These are phyloP conservation scores for Neofusicoccum kwambonambiense DNA, from an alignment of 2,329 filamentous ascomycete genomes.

Conservation along the genomic window DNA sequence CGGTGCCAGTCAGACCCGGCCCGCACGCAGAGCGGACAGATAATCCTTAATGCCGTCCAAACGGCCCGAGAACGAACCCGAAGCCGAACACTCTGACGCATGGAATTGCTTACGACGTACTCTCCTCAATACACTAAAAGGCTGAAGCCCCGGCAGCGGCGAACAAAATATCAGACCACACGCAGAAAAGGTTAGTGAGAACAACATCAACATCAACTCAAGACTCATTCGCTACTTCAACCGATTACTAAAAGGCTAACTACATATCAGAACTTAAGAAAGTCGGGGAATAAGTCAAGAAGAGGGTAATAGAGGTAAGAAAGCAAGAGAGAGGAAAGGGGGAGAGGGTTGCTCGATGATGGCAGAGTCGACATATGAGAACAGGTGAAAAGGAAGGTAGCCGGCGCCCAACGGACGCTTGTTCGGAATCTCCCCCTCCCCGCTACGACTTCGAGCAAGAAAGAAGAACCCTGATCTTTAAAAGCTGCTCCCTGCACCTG, in stretches of 20 bases:
- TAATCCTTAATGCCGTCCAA: too few species aligned
- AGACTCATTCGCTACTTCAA: constrained; percentile 18
- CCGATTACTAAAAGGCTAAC: constrained; percentile 19
- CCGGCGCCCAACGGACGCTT: constrained; percentile 5
- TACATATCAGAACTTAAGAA: constrained; percentile 19
- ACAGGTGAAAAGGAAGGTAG: constrained; percentile 10
- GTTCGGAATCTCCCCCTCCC: background rate
- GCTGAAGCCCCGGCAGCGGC: too few species aligned
- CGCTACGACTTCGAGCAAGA: background rate
- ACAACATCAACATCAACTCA: constrained; percentile 3
- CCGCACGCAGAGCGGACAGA: too few species aligned
- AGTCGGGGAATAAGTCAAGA: constrained; percentile 19
- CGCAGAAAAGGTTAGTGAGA: too few species aligned
- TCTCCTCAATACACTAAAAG: too few species aligned
- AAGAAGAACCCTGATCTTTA: constrained; percentile 15
- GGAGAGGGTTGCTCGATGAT: background rate
- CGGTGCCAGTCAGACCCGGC: too few species aligned
- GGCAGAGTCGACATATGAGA: constrained; percentile 12
- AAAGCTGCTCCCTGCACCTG: constrained; percentile 17
- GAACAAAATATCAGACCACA: too few species aligned
- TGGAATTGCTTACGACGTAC: too few species aligned
- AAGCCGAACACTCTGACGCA: too few species aligned
- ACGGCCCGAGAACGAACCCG: too few species aligned
- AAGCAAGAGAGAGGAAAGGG: background rate
- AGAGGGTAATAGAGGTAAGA: constrained; percentile 13